Conservation (phyloP, 2,329 filamentous ascomycete genomes). For the Lecanosticta acicola region DNA sequence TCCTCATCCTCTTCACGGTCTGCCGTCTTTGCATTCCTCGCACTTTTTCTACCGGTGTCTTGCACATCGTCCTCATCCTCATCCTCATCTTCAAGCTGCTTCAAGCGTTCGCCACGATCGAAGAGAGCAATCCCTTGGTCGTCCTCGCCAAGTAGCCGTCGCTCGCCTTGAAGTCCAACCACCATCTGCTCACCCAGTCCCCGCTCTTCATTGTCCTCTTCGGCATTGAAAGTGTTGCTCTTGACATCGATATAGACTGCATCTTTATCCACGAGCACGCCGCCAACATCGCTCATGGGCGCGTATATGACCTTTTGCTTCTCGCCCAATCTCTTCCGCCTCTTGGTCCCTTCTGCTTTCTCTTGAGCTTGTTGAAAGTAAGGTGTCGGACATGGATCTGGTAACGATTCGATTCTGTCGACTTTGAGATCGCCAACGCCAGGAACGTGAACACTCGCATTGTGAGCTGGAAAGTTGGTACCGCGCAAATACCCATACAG, state of each 20-base stretch:
- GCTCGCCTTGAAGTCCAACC: conserved; percentile 77
- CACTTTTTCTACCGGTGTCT: conserved; percentile 27
- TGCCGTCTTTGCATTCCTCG: conserved; percentile 50
- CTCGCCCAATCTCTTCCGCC: conserved; percentile 76
- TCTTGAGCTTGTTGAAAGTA: conserved; percentile 81
- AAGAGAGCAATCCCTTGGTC: conserved; percentile 83
- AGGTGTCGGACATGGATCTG: conserved; percentile 93
- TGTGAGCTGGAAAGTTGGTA: conserved; percentile 82
- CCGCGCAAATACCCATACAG: conserved; percentile 91
- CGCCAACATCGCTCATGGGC: conserved; percentile 96
- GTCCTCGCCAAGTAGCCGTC: conserved; percentile 73
- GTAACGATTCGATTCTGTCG: conserved; percentile 74
- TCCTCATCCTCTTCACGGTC: conserved; percentile 46
- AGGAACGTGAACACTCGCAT: conserved; percentile 84
- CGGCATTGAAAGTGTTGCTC: conserved; percentile 63
- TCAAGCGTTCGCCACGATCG: conserved; percentile 65
- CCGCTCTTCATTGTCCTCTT: conserved; percentile 61
- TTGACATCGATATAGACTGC: conserved; percentile 83
- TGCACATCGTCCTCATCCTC: conserved; percentile 37
- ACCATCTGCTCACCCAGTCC: conserved; percentile 96
- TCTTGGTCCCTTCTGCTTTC: conserved; percentile 76
- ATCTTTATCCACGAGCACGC: conserved; percentile 92
- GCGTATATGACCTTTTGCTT: conserved; percentile 96
- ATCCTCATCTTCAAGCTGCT: conserved; percentile 47
- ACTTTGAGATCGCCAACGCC: conserved; percentile 87